These are phyloP conservation scores for Phytophthora vignae DNA, from an alignment of 352 stramenopile genomes.

Conservation along the genomic window DNA sequence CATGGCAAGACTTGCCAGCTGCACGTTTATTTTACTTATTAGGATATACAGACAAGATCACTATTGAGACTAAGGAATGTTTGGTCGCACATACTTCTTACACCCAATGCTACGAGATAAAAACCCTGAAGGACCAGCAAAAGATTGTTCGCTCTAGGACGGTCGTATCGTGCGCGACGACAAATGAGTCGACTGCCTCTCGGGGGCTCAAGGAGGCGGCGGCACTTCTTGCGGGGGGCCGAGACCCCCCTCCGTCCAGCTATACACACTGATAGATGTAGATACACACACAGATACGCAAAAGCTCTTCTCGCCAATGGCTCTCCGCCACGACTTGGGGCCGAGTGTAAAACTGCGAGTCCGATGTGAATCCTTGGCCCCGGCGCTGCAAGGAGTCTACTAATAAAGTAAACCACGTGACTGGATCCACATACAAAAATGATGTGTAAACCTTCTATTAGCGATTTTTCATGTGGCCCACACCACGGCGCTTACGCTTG, in stretches of 20 bases:
- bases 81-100: conserved; percentile 89
- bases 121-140: conserved; percentile 86
- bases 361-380: conserved; percentile 28
- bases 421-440: conserved; percentile 2
- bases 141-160: conserved; percentile 58
- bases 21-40: background rate
- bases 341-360: background rate
- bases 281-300: conserved; percentile 25
- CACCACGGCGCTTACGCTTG: conserved; percentile 26
- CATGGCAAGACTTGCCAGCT: background rate
- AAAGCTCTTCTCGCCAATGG: conserved; percentile 2
- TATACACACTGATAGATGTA: conserved; percentile 14
- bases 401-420: conserved; percentile 14
- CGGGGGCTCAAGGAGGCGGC: conserved; percentile 29
- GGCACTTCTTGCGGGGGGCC: conserved; percentile 52
- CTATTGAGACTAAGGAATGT: conserved; percentile 35
- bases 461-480: conserved; percentile 7
- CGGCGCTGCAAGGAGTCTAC: conserved; percentile 6
- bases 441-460: conserved; percentile 14
- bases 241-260: conserved; percentile 33
- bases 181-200: conserved; percentile 30
- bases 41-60: background rate
- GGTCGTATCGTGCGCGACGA: conserved; percentile 72
- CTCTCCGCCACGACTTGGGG: conserved; percentile 7
- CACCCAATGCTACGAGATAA: conserved; percentile 90